phyloP scores from a whole-genome alignment of 192 early-diverging fungal species.

The Borealophlyctis nickersoniae region DNA sequence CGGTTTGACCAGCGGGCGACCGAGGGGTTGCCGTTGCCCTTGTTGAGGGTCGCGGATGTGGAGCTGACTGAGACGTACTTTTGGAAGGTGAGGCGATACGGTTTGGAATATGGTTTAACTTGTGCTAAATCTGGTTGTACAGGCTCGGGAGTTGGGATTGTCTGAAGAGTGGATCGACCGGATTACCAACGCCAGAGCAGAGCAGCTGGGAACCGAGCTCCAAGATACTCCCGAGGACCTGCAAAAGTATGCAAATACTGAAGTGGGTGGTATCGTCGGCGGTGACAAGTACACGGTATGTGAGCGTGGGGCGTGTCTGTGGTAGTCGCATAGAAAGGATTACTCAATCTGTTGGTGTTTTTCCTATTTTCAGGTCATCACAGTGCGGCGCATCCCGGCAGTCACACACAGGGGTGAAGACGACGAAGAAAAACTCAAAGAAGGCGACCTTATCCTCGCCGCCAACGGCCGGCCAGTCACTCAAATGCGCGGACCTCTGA shows the following conservation, averaged over 20 bases:
- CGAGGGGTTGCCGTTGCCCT: conserved; percentile 21
- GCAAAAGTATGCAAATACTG: conserved; percentile 6
- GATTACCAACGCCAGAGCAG: conserved; percentile 27
- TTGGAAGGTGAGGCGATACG: conserved; percentile 24
- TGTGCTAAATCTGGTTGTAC: background rate
- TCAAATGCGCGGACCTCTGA: conserved; percentile 22
- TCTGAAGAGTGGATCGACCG: conserved; percentile 33
- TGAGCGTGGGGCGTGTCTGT: no score
- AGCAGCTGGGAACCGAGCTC: conserved; percentile 17
- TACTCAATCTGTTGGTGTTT: no score
- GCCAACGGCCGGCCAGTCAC: conserved; percentile 22
- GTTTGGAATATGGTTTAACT: background rate
- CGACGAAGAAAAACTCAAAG: conserved; percentile 22
- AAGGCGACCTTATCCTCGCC: conserved; percentile 32
- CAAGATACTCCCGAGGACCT: conserved; percentile 16
- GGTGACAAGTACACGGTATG: conserved; percentile 33
- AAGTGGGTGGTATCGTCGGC: conserved; percentile 26
- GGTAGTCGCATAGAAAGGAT: no score
- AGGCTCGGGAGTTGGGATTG: conserved; percentile 29
- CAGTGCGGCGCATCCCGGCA: conserved; percentile 28
- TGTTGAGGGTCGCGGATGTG: conserved; percentile 27
- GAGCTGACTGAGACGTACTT: conserved; percentile 34
- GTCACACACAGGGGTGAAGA: conserved; percentile 11
- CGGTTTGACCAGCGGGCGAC: conserved; percentile 3
- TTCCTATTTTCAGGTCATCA: conserved; percentile 21